A percentile compares a stretch with the other conserved stretches of the same genome.
These are phyloP conservation scores for Candida krabiensis DNA, from an alignment of 805 yeast species.

Conservation along the genomic window DNA sequence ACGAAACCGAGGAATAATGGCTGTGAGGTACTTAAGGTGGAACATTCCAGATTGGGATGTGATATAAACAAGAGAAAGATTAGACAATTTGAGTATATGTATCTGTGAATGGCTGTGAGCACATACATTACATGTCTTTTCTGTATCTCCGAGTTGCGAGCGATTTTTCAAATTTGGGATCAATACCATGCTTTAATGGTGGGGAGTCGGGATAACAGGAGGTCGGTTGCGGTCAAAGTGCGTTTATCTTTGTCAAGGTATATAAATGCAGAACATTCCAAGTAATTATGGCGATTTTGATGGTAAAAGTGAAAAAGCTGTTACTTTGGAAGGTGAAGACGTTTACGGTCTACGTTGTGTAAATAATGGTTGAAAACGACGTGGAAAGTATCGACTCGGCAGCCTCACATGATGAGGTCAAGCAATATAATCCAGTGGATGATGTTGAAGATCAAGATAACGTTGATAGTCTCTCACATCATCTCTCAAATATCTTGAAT, in stretches of 20 bases:
- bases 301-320: no score
- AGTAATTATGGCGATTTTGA: no score
- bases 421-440: slow-evolving; percentile 23
- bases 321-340: background rate
- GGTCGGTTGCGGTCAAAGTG: no score
- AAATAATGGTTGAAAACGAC: slow-evolving; percentile 13
- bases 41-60: no score
- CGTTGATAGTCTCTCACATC: slow-evolving; percentile 26
- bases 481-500: slow-evolving; percentile 26
- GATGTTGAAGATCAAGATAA: slow-evolving; percentile 28
- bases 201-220: no score
- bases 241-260: no score
- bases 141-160: background rate
- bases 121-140: background rate
- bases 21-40: no score
- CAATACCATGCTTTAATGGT: no score
- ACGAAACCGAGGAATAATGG: no score
- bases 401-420: slow-evolving; percentile 21
- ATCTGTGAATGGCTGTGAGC: background rate
- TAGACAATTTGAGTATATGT: background rate
- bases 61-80: no score
- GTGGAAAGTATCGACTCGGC: slow-evolving; percentile 26
- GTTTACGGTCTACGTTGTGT: background rate
- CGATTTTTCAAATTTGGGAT: background rate
- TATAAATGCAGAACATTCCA: no score